Evolutionary conservation across 352 stramenopile species (phyloP).

Genomic region (Globisporangium takayamanum): DNA sequence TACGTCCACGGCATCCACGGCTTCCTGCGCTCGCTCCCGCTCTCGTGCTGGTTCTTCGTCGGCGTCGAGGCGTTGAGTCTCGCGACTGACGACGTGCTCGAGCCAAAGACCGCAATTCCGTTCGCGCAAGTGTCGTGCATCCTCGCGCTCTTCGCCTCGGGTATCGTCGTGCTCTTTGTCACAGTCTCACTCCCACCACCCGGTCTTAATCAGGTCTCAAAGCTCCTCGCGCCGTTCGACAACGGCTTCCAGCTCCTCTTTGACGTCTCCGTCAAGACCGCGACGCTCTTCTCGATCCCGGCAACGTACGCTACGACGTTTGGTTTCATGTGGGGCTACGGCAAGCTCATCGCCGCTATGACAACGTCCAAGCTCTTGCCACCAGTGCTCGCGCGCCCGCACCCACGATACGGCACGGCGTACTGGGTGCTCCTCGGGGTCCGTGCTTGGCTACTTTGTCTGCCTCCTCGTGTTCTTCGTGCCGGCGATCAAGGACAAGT

Average conservation of each 20-base stretch:
- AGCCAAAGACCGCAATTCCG: conserved; percentile 17
- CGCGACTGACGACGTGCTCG: conserved; percentile 17
- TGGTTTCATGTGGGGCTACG: conserved; percentile 31
- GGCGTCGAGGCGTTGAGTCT: conserved; percentile 25
- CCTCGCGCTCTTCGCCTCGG: conserved; percentile 16
- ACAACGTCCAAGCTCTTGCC: conserved; percentile 27
- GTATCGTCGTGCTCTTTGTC: conserved; percentile 20
- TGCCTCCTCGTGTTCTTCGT: conserved; percentile 20
- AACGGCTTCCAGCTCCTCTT: conserved; percentile 26
- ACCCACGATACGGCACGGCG: conserved; percentile 17
- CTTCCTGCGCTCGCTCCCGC: conserved; percentile 22
- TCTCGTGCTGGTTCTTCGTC: conserved; percentile 30
- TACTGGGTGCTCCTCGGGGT: conserved; percentile 17
- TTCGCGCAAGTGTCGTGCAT: conserved; percentile 20
- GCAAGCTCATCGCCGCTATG: conserved; percentile 29
- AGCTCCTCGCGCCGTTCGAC: conserved; percentile 23
- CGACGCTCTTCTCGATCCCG: conserved; percentile 29
- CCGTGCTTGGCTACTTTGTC: conserved; percentile 17
- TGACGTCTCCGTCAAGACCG: conserved; percentile 15
- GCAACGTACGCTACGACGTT: conserved; percentile 28
- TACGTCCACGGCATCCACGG: conserved; percentile 12
- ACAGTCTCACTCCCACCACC: conserved; percentile 17
- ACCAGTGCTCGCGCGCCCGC: conserved; percentile 4
- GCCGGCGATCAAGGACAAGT: conserved; percentile 11
- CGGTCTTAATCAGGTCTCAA: conserved; percentile 17